A percentile compares a stretch with the other conserved stretches of the same genome.
Conservation (phyloP, 306 rosid species). For the Quercus cerris region DNA sequence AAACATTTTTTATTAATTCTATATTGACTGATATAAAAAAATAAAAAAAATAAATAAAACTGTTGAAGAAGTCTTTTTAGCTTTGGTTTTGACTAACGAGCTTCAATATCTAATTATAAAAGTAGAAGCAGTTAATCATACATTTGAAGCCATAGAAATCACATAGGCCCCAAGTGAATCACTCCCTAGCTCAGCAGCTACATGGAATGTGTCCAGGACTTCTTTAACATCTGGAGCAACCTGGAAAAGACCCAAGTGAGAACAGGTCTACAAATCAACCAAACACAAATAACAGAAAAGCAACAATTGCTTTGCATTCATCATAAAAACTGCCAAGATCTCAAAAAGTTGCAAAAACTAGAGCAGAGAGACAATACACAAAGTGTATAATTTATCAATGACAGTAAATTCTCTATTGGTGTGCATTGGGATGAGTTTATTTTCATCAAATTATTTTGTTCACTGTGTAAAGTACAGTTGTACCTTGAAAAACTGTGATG, state of each 20-base stretch:
- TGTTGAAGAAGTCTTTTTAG: background rate
- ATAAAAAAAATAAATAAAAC: background rate
- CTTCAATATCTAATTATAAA: conserved; percentile 9
- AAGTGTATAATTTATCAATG: no score
- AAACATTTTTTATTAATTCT: conserved; percentile 16
- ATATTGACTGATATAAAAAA: background rate
- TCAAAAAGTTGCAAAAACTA: background rate
- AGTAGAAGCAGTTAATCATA: conserved; percentile 31
- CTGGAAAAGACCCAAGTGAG: conserved; percentile 39
- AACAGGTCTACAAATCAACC: conserved; percentile 12
- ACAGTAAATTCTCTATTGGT: no score
- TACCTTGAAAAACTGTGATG: no score
- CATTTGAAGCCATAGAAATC: conserved; percentile 95
- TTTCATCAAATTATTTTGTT: no score
- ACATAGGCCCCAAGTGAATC: conserved; percentile 93
- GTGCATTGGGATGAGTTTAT: no score
- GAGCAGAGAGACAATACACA: background rate
- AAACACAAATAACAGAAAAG: background rate
- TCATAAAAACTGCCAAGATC: background rate
- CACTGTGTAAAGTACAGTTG: no score
- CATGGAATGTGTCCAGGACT: conserved; percentile 73
- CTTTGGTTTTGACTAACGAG: background rate
- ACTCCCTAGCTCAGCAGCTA: conserved; percentile 87
- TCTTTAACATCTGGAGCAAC: conserved; percentile 73
- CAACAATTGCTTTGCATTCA: conserved; percentile 3